These are phyloP conservation scores for Mycena pura DNA, from an alignment of 768 basidiomycete species.

Conservation along the genomic window DNA sequence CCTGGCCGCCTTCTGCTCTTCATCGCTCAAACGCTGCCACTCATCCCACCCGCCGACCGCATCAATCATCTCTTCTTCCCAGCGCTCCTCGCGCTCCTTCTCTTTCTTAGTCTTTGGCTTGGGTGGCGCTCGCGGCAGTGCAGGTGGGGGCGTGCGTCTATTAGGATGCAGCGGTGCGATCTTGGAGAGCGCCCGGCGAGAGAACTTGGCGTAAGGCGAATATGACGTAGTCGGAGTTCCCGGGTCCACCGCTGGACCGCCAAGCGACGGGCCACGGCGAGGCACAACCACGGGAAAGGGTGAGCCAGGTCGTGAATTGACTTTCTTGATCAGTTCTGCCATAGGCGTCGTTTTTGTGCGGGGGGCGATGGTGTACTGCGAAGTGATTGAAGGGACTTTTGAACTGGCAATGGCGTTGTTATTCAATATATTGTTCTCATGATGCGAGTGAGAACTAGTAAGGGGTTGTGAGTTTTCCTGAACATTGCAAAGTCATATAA, in stretches of 20 bases:
- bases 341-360: slow-evolving; percentile 63
- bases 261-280: slow-evolving; percentile 25
- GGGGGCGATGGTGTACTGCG: slow-evolving; percentile 56
- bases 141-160: slow-evolving; percentile 75
- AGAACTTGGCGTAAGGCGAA: slow-evolving; percentile 72
- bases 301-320: slow-evolving; percentile 69
- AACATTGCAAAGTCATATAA: slow-evolving; percentile 6
- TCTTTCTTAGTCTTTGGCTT: slow-evolving; percentile 84
- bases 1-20: slow-evolving; percentile 59
- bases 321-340: slow-evolving; percentile 78
- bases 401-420: neutral
- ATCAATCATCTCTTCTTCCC: slow-evolving; percentile 82
- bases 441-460: slow-evolving; percentile 18
- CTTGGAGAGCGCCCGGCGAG: slow-evolving; percentile 62
- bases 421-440: slow-evolving; percentile 1
- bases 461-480: slow-evolving; percentile 12
- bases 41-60: slow-evolving; percentile 71
- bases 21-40: slow-evolving; percentile 56
- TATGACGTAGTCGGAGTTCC: slow-evolving; percentile 46
- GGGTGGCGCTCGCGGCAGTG: slow-evolving; percentile 71
- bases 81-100: slow-evolving; percentile 74
- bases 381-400: slow-evolving; percentile 31
- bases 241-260: slow-evolving; percentile 19
- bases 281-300: slow-evolving; percentile 50
- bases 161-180: slow-evolving; percentile 83